A percentile compares a stretch with the other conserved stretches of the same genome.
Conservation (phyloP, 208 protist genomes). For the Trypanosoma melophagium region DNA sequence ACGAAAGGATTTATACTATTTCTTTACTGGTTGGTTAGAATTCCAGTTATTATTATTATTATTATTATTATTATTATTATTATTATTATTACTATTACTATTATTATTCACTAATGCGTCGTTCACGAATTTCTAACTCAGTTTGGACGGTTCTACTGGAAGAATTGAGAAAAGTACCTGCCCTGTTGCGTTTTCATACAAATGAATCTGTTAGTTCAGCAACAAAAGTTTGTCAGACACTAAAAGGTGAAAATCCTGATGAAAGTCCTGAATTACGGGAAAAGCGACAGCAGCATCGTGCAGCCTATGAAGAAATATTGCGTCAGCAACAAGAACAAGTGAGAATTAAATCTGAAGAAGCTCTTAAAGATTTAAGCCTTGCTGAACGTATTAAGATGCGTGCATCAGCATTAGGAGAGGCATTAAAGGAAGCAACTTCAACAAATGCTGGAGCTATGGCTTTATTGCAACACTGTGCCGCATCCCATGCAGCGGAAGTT, state of each 20-base stretch:
- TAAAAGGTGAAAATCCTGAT: constrained; percentile 46
- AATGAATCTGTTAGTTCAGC: constrained; percentile 38
- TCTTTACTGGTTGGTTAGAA: constrained; percentile 2
- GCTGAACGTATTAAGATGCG: constrained; percentile 34
- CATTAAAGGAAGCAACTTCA: constrained; percentile 50
- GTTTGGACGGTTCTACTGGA: constrained; percentile 46
- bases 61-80: constrained; percentile 4
- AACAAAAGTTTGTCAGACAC: constrained; percentile 38
- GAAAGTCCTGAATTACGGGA: constrained; percentile 38
- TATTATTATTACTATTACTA: constrained; percentile 2
- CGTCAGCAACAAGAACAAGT: constrained; percentile 13
- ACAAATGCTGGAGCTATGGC: constrained; percentile 69
- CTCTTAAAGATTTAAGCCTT: constrained; percentile 15
- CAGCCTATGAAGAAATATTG: constrained; percentile 64
- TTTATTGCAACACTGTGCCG: constrained; percentile 82
- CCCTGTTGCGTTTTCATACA: constrained; percentile 36
- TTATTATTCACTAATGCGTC: constrained; percentile 20
- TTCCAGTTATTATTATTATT: not conserved
- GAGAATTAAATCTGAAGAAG: constrained; percentile 25
- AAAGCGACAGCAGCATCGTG: constrained; percentile 56
- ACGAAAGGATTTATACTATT: constrained; percentile 1
- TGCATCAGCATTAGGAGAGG: constrained; percentile 25
- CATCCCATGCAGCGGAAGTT: constrained; percentile 83
- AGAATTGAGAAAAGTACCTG: constrained; percentile 50
- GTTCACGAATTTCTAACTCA: constrained; percentile 20